Base-by-base conservation (phyloP, 2,329 filamentous ascomycete genomes). In the Neoscytalidium dimidiatum region DNA sequence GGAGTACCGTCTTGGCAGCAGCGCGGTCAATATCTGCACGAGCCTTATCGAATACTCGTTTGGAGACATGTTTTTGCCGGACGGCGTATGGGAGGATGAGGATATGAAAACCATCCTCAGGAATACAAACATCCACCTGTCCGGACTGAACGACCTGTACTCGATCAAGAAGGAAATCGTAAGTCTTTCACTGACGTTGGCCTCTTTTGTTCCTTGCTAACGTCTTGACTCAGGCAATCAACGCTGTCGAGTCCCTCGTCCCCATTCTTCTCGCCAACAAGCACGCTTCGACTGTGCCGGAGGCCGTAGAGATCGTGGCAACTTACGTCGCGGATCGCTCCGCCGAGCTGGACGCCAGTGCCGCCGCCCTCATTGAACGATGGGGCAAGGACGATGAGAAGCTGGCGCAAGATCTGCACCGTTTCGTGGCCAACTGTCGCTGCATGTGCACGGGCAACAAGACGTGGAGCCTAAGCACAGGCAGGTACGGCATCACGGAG, bases 391-490 rank as follows among this genome's bases (percentile, higher is more conserved):
- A 13, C n/a, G 14, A 51, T 29, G n/a, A 19, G 28, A 13, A 33
- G 23, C 17, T 33, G n/a, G 28, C 26, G 13, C 3, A 4, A 1
- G 56, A 48, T 17, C 28, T 60, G 13, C 17, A 28, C 26, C 38
- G 41, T 5, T 60, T 33, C 23, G 19, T 46, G 3, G 56, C 46
- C 9, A 60, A 60, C 56, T 60, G 56, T 28, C 41, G 56, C 28
- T 60, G 56, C 41, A 60, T 60, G 56, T 60, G 56, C 56, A 60
- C 56, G 3, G 56, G 56, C 2, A 60, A 60, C 28, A n/a, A 19
- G 7, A 60, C 56, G 9, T 60, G 56, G 56, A 60, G 56, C 41
- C 21, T 60, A n/a, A 60, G 56, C 56, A 60, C 56, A 17, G 56
- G 56, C 17, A n/a, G 56, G 17, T 60, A 60, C 19, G 56, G 56